Evolutionary conservation across 164 flowering plant genomes (phyloP).

Genomic region (Cinnamomum micranthum): DNA sequence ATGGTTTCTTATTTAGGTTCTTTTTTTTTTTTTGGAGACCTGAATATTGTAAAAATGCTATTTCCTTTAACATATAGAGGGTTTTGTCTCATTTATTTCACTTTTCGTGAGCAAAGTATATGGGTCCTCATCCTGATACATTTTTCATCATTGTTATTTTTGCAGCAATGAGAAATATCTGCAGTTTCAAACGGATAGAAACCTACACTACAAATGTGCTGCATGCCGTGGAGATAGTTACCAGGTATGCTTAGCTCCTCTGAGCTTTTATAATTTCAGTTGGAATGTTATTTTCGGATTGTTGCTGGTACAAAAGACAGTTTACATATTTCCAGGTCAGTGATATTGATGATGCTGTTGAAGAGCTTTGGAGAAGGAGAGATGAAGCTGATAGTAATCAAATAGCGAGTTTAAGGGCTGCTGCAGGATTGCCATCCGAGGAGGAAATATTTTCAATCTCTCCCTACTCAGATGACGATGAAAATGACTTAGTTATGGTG

Average conservation of each 20-base stretch:
- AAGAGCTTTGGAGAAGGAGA: constrained; percentile 90
- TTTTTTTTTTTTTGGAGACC: too few relatives aligned
- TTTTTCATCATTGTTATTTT: neutral
- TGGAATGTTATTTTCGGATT: neutral
- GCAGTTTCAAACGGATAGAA: constrained; percentile 86
- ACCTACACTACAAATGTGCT: constrained; percentile 86
- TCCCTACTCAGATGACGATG: constrained; percentile 94
- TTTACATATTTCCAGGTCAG: constrained; percentile 43
- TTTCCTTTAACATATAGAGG: neutral
- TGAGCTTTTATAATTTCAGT: neutral
- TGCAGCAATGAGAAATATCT: constrained; percentile 89
- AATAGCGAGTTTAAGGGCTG: constrained; percentile 84
- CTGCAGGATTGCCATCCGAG: constrained; percentile 91
- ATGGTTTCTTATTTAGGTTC: too few relatives aligned
- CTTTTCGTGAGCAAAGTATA: neutral
- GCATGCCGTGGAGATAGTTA: constrained; percentile 97
- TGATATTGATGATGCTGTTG: constrained; percentile 88
- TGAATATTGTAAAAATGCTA: neutral
- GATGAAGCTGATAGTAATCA: constrained; percentile 69
- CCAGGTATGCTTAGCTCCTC: constrained; percentile 44
- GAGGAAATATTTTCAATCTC: constrained; percentile 83
- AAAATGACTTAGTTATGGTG: constrained; percentile 37
- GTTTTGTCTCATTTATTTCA: neutral
- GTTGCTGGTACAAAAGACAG: neutral
- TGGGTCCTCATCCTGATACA: neutral